phyloP scores from a whole-genome alignment of 1,284 basidiomycete genomes.

The Rhodotorula sp. region DNA sequence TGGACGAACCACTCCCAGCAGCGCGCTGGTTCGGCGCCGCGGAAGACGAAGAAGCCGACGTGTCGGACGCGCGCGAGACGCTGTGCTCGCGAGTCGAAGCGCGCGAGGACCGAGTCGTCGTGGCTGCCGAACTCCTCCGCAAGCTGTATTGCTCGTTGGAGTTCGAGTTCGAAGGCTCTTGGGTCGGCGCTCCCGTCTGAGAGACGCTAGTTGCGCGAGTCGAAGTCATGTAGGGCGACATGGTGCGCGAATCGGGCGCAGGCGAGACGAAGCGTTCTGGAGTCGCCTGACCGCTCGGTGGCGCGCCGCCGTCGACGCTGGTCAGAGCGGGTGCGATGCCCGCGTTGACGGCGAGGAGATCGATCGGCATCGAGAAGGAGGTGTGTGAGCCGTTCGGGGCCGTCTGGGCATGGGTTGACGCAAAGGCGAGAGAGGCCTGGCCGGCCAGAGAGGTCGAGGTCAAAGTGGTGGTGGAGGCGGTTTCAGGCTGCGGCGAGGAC shows the following conservation, averaged over 20 bases:
- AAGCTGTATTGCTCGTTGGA: background rate
- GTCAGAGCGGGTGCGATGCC: conserved; percentile 35
- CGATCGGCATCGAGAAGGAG: conserved; percentile 19
- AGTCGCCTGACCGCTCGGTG: background rate
- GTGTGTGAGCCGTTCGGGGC: conserved; percentile 3
- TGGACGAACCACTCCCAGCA: background rate
- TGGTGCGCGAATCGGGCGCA: background rate
- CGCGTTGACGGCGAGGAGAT: conserved; percentile 24
- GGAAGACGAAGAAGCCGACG: background rate
- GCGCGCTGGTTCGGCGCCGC: background rate
- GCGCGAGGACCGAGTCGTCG: background rate
- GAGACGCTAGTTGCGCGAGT: conserved; percentile 5
- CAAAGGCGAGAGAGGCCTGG: too few species aligned
- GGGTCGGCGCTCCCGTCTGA: background rate
- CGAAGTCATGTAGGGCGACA: background rate
- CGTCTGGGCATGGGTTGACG: background rate
- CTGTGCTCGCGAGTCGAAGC: background rate
- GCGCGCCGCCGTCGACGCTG: background rate
- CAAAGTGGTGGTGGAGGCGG: background rate
- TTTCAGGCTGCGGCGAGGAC: background rate
- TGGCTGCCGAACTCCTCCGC: background rate
- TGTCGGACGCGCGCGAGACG: conserved; percentile 5
- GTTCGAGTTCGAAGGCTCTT: background rate
- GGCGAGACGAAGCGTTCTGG: conserved; percentile 8
- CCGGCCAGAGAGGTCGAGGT: background rate